A percentile compares a stretch with the other conserved stretches of the same genome.
These are phyloP conservation scores for Entonaema liquescens DNA, from an alignment of 495 filamentous ascomycete genomes.

Conservation along the genomic window DNA sequence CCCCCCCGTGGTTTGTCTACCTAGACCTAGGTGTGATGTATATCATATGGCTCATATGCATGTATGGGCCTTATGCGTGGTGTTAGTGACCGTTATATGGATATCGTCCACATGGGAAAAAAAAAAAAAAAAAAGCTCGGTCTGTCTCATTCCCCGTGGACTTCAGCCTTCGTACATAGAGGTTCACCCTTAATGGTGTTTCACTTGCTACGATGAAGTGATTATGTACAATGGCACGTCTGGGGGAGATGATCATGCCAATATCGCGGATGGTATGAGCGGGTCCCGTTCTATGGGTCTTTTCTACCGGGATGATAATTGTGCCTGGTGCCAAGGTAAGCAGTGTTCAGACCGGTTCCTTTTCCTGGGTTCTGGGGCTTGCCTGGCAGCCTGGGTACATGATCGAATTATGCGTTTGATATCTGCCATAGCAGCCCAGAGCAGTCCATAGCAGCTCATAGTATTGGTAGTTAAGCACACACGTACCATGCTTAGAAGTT, in stretches of 20 bases:
- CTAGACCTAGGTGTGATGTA: background rate
- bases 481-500: background rate
- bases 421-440: background rate
- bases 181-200: constrained; percentile 17
- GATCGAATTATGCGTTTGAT: constrained; percentile 5
- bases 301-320: constrained; percentile 13
- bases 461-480: background rate
- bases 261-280: constrained; percentile 35
- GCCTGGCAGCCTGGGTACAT: background rate
- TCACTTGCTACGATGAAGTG: constrained; percentile 7
- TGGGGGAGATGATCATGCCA: constrained; percentile 12
- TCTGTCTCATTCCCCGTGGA: background rate
- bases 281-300: constrained; percentile 18
- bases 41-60: background rate
- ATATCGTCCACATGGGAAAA: background rate
- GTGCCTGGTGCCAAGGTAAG: constrained; percentile 38
- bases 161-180: constrained; percentile 7
- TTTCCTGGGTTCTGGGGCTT: background rate
- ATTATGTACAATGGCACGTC: constrained; percentile 4
- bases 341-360: constrained; percentile 25
- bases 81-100: background rate
- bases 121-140: background rate
- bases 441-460: background rate
- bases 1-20: background rate
- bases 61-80: background rate